Evolutionary conservation across 108 stramenopile species (phyloP), one percentile per base, ranked within the genome.

Genomic region (Pseudonitzschia multiseries): DNA sequence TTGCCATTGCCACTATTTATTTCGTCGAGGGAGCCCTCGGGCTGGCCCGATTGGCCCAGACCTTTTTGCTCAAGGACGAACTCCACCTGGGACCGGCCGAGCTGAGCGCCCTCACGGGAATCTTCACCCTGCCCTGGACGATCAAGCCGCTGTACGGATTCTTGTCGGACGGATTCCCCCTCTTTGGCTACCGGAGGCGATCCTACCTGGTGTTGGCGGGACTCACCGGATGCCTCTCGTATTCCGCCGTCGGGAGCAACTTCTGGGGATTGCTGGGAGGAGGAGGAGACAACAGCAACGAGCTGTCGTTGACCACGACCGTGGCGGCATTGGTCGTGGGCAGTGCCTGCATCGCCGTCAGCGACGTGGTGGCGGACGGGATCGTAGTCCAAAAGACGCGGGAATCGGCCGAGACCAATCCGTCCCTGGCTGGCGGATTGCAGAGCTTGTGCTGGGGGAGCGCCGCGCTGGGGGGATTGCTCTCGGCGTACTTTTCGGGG

Each of bases 11-110:
- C 22, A 85, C 91, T 48, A 96, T 97, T 28, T 98, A 98, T 71
- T 97, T 98, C 73, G 95, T 97, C 12, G 96, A 98, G 71, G 97
- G 97, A n/a, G 96, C 96, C 14, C 69, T 98, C 24, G 96, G 95
- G 29, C 76, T 98, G 46, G 92, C 97, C 24, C 84, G 93, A 51
- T 74, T 98, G 36, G 95, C 97, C 57, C 91, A 93, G 71, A 97
- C 94, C 1, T 98, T 95, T 80, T 84, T 96, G 43, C 79, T 98
- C 9, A 98, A 98, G 72, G 96, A 98, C 78, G 91, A 96, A 67
- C 79, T 97, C n/a, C 86, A 92, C 57, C 79, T 98, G 44, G 91
- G 89, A 31, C 96, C 98, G 4, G 93, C 96, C 18, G 94, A 97
- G 72, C 53, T 94, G 51, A 87, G 90, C 17, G 96, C 96, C 29